phyloP scores from a whole-genome alignment of 2,329 filamentous ascomycete species.

The Fusarium decemcellulare region DNA sequence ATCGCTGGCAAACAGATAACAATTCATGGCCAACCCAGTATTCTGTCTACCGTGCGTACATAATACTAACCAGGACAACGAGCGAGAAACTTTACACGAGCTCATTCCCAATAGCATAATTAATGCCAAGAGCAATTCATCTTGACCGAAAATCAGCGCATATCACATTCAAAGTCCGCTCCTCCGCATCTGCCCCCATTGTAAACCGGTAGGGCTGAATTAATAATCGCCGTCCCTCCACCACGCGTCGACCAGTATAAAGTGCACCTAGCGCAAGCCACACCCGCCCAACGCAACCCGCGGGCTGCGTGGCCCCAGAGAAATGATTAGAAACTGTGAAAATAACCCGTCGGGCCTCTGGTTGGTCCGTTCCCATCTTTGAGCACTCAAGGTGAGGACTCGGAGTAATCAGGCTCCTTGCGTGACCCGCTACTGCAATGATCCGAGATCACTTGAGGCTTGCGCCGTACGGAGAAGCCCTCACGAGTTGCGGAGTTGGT shows the following conservation, averaged over 20 bases:
- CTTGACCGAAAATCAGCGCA: background rate
- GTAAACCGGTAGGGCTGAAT: constrained; percentile 28
- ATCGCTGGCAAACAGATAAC: no score
- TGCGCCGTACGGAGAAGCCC: background rate
- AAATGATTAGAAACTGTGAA: constrained; percentile 38
- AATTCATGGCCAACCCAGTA: no score
- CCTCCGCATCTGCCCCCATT: constrained; percentile 28
- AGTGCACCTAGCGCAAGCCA: constrained; percentile 36
- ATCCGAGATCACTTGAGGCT: constrained; percentile 26
- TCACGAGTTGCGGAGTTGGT: constrained; percentile 26
- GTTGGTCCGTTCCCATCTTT: constrained; percentile 9
- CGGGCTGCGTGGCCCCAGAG: constrained; percentile 22
- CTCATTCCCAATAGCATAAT: background rate
- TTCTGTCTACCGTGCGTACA: no score
- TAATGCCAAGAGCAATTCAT: background rate
- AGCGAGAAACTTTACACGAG: no score
- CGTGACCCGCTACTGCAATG: constrained; percentile 24
- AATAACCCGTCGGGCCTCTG: constrained; percentile 5
- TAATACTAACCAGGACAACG: no score
- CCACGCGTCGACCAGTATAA: constrained; percentile 9
- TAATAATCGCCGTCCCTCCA: constrained; percentile 38
- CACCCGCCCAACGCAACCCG: constrained; percentile 17
- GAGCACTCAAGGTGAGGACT: constrained; percentile 7
- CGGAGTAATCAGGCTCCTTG: constrained; percentile 31
- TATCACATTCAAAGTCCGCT: constrained; percentile 40